Base-by-base conservation (phyloP, 768 basidiomycete genomes). In the Cubamyces sp. region DNA sequence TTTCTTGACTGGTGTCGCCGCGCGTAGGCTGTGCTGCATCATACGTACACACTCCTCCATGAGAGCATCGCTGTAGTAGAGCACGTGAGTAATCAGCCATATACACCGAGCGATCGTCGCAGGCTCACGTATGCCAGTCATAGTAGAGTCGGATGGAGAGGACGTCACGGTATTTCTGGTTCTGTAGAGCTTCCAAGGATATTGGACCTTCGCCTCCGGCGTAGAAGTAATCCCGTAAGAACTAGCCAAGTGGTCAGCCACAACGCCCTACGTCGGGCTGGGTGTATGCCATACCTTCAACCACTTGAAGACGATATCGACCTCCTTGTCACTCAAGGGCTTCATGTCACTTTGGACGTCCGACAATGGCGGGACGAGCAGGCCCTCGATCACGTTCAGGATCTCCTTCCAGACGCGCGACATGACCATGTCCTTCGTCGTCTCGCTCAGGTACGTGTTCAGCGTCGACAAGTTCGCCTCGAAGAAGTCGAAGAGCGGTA, bases 241-340 rank as follows among this genome's bases (percentile, higher is more conserved):
- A 98, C 93, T 96, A 63, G 3, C 64, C 3, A 52, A 8, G 14
- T 21, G 14, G 7, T 30, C 18, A 60, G 28, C 47, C 41, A 26
- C 45, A 9, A 15, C n/a, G 5, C 5, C 7, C 16, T 40, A 64
- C 28, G 14, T 23, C 25, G 3, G 25, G 18, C 23, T 11, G 21
- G 15, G 30, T 5, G 14, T 25, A 26, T 14, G 5, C 1, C n/a
- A 18, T 59, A 92, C 95, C 87, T 95, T 96, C 56, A 98, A 74
- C 94, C 97, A 98, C 73, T 95, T 96, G 79, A 98, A 94, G n/a
- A 96, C 96, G 61, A 98, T 90, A 72, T 98, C 97, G 40, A 98
- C 91, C 77, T 98, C 97, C 76, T 96, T 96, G 70, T 98, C 97
- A 26, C 83, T 88, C 71, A 99, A 74, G 1, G 95, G 90, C 67